These are phyloP conservation scores for Hypoxylon perforatum DNA, from an alignment of 495 filamentous ascomycete genomes.

Conservation along the genomic window DNA sequence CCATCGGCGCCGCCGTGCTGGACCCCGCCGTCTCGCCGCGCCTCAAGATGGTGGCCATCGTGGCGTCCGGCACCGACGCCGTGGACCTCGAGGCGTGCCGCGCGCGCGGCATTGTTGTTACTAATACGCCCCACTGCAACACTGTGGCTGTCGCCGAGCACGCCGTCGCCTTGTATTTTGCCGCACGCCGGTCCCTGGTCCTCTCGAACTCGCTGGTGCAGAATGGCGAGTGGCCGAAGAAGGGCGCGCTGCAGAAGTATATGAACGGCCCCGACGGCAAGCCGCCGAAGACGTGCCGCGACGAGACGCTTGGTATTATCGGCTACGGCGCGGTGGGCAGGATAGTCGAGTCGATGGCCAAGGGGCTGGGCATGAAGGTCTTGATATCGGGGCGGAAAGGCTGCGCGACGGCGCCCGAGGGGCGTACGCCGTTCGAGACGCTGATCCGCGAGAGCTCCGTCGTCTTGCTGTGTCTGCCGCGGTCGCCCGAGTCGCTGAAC, in stretches of 20 bases:
- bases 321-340: conserved; percentile 65
- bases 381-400: conserved; percentile 63
- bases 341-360: conserved; percentile 44
- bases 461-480: conserved; percentile 61
- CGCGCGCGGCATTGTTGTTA: conserved; percentile 56
- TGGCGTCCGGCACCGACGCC: conserved; percentile 64
- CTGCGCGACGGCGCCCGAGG: conserved; percentile 35
- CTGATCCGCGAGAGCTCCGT: conserved; percentile 60
- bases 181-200: conserved; percentile 59
- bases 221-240: conserved; percentile 46
- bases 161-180: conserved; percentile 65
- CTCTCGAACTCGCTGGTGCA: conserved; percentile 49
- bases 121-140: conserved; percentile 62
- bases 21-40: conserved; percentile 47
- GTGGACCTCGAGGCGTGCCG: conserved; percentile 59
- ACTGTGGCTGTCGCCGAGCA: conserved; percentile 66
- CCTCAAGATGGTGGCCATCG: conserved; percentile 60
- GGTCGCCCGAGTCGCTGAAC: conserved; percentile 54
- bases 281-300: conserved; percentile 50
- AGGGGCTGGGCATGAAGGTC: conserved; percentile 63
- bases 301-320: conserved; percentile 62
- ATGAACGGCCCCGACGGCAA: conserved; percentile 49
- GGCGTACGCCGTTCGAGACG: conserved; percentile 58
- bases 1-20: conserved; percentile 52
- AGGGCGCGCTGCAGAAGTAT: conserved; percentile 42